Percentiles rank a stretch among this genome's conserved stretches.
phyloP scores from a whole-genome alignment of 306 rosid species.

The Ceratonia siliqua region DNA sequence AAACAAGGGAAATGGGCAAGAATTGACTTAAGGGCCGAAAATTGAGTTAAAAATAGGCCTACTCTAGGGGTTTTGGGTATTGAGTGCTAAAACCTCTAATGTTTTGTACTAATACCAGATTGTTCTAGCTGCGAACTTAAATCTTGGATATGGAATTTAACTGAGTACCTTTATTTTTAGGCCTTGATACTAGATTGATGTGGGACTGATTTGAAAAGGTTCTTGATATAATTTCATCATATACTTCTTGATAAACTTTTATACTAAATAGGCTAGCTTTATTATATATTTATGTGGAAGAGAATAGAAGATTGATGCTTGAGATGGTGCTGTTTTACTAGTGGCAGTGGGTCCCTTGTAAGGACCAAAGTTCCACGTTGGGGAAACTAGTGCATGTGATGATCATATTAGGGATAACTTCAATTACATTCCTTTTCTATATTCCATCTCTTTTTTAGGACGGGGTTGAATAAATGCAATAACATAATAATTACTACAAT shows the following conservation, averaged over 20 bases:
- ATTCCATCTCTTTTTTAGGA: neutral
- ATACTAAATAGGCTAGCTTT: neutral
- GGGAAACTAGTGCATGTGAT: neutral
- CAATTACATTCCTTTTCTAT: neutral
- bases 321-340: too few species aligned
- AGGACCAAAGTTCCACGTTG: too few species aligned
- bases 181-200: neutral
- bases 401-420: neutral
- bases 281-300: too few species aligned
- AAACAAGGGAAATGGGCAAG: too few species aligned
- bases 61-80: neutral
- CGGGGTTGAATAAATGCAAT: neutral
- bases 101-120: neutral
- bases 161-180: neutral
- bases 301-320: too few species aligned
- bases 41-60: too few species aligned
- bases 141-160: neutral
- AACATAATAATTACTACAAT: neutral
- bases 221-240: neutral
- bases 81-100: neutral
- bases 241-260: neutral
- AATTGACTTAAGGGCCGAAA: too few species aligned
- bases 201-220: neutral
- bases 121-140: neutral
- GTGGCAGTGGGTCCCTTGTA: too few species aligned